A percentile compares a stretch with the other conserved stretches of the same genome.
phyloP scores from a whole-genome alignment of 2,329 filamentous ascomycete species.

The Monosporascus sp. region DNA sequence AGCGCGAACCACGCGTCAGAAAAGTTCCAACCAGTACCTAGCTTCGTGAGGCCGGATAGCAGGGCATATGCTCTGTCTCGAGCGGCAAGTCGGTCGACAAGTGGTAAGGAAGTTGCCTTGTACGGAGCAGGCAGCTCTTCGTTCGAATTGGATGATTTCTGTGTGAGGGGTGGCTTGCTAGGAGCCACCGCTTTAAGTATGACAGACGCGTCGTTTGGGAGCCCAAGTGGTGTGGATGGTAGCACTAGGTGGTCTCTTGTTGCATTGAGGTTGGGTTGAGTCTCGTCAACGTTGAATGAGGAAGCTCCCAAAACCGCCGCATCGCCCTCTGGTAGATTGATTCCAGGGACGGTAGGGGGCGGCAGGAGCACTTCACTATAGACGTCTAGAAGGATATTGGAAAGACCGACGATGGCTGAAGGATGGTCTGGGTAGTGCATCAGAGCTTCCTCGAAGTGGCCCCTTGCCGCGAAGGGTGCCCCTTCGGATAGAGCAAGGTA shows the following conservation, averaged over 20 bases:
- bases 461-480: conserved; percentile 62
- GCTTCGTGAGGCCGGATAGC: conserved; percentile 75
- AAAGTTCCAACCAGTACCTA: conserved; percentile 83
- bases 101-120: conserved; percentile 58
- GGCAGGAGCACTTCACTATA: conserved; percentile 66
- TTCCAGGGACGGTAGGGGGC: conserved; percentile 44
- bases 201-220: conserved; percentile 25
- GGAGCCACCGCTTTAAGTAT: conserved; percentile 6
- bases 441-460: conserved; percentile 77
- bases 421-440: conserved; percentile 76
- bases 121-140: conserved; percentile 46
- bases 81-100: conserved; percentile 78
- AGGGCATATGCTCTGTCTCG: conserved; percentile 85
- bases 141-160: conserved; percentile 18
- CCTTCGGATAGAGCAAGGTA: conserved; percentile 58
- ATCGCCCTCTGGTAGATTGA: conserved; percentile 30
- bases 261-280: conserved; percentile 2
- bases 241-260: conserved; percentile 20
- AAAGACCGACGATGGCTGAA: conserved; percentile 72
- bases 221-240: conserved; percentile 42
- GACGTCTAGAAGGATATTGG: conserved; percentile 80
- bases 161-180: conserved; percentile 7
- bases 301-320: conserved; percentile 9
- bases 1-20: conserved; percentile 91
- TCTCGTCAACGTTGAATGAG: conserved; percentile 5